Base-by-base conservation (phyloP, 1,284 basidiomycete genomes). In the Sanguinoderma infundibulare region DNA sequence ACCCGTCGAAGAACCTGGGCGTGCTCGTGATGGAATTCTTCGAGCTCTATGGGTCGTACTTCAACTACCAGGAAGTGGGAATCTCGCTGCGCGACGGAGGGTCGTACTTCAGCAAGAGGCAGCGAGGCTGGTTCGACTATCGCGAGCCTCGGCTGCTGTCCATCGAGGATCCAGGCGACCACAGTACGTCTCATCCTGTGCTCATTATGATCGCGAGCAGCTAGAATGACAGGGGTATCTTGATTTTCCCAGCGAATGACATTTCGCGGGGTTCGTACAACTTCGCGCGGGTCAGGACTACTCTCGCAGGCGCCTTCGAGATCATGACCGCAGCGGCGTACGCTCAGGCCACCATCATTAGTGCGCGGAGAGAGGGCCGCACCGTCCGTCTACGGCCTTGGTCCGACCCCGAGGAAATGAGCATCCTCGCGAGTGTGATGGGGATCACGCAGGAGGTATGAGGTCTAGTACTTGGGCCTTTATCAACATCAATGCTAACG, bases 1-100 rank as follows among this genome's bases (percentile, higher is more conserved):
- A 96, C 67, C 87, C 96, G 0, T 86, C 87, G 64, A 81, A 86
- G 68, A 99, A 98, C 73, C 82, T 99, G 12, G 97, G 97, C 2
- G 91, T 96, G 5, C 80, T 99, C 42, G 83, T 98, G 32, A 86
- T 98, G 79, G 97, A 99, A 74, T 96, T 98, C 73, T 96, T 99
- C 69, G 96, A 99, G 81, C 82, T 98, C 9, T 98, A 98, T 73
- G 97, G 96, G 14, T 83, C 85, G 60, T 89, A 91, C 73, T 98
- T 98, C 84, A 96, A 97, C 75, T 97, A 94, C 67, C 85, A 91
- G 61, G 87, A 91, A 69, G 87, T 91, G n/a, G 96, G 96, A 5
- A 94, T 99, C 67, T 96, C 94, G 2, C 75, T 99, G 20, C 83
- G 90, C 38, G 83, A 90, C 47, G 94, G 94, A 6, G 96, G 96